Conservation (phyloP, 495 filamentous ascomycete genomes). For the Pseudevernia furfuracea region DNA sequence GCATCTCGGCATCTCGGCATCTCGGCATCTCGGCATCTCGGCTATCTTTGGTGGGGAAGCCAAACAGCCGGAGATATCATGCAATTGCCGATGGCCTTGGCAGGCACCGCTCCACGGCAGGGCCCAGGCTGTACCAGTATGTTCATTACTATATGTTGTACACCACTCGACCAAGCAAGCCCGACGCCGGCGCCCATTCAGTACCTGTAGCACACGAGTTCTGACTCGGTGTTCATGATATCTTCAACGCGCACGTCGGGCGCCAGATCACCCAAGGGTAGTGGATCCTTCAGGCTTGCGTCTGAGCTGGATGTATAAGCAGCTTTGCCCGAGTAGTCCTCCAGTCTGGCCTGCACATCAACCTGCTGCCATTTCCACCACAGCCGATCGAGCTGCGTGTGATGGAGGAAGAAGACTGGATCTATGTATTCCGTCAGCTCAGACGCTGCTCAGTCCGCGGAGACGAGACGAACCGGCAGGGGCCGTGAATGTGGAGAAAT, state of each 20-base stretch:
- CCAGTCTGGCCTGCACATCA: slow-evolving; percentile 21
- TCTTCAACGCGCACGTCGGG: neutral
- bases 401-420: slow-evolving; percentile 52
- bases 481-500: slow-evolving; percentile 19
- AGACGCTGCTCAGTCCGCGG: slow-evolving; percentile 6
- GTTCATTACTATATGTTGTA: no score
- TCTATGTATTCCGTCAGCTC: slow-evolving; percentile 27
- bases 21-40: no score
- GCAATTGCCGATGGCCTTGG: no score
- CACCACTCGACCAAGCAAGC: no score
- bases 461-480: neutral
- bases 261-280: neutral
- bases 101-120: no score
- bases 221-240: neutral
- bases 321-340: slow-evolving; percentile 3
- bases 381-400: slow-evolving; percentile 48
- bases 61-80: no score
- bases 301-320: neutral
- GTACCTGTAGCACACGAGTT: neutral
- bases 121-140: no score
- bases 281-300: neutral
- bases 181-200: neutral
- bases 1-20: no score
- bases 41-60: no score
- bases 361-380: slow-evolving; percentile 54